A percentile compares a stretch with the other conserved stretches of the same genome.
Evolutionary conservation across 148 eudicot species (phyloP).

Genomic region (Cornus florida): DNA sequence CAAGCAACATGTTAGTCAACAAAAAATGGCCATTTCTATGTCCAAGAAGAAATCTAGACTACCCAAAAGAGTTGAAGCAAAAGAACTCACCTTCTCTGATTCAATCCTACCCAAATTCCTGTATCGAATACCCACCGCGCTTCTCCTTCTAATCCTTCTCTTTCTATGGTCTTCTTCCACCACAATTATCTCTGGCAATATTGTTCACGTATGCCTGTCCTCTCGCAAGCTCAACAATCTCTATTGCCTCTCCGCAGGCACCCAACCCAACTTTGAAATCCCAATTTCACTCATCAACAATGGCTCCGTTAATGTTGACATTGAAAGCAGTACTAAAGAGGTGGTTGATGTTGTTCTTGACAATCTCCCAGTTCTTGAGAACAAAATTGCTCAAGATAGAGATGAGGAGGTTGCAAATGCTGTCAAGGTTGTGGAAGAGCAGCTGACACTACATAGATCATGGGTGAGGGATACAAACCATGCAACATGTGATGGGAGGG

Average conservation of each 20-base stretch:
- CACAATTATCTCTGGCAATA: slow-evolving; percentile 55
- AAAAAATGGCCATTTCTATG: slow-evolving; percentile 34
- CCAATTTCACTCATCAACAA: slow-evolving; percentile 25
- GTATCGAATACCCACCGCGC: slow-evolving; percentile 28
- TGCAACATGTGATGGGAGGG: slow-evolving; percentile 50
- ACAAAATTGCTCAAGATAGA: background rate
- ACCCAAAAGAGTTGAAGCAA: slow-evolving; percentile 19
- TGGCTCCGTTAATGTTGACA: background rate
- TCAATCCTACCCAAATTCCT: slow-evolving; percentile 27
- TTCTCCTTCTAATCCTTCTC: slow-evolving; percentile 48
- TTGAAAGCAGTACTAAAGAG: background rate
- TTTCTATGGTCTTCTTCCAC: slow-evolving; percentile 69
- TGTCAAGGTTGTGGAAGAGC: slow-evolving; percentile 40
- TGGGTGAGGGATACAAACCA: slow-evolving; percentile 30
- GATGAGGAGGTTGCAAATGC: slow-evolving; percentile 35
- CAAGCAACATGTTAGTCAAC: background rate
- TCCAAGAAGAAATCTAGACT: slow-evolving; percentile 39
- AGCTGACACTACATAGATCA: slow-evolving; percentile 47
- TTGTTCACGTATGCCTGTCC: slow-evolving; percentile 64
- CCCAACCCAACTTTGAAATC: slow-evolving; percentile 39
- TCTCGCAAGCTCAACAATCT: slow-evolving; percentile 62
- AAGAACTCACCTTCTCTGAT: slow-evolving; percentile 16
- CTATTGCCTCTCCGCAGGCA: slow-evolving; percentile 66
- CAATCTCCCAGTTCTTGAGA: background rate
- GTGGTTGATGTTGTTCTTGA: slow-evolving; percentile 2